Base-by-base conservation (phyloP, 2,329 filamentous ascomycete species). In the Cadophora luteo-olivacea region DNA sequence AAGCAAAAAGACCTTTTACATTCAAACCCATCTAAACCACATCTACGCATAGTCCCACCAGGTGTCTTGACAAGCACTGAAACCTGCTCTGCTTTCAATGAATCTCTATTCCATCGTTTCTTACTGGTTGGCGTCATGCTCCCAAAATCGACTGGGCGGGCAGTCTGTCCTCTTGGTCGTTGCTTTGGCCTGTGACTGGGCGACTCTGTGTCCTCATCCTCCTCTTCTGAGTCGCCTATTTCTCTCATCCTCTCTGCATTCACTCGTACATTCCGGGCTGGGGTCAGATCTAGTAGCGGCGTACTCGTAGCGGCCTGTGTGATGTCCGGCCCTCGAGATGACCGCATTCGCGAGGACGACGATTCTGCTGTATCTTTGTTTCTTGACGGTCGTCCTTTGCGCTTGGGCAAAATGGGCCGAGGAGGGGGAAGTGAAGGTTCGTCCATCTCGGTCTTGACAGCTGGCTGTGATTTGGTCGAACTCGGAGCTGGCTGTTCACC, bases 1-100 rank as follows among this genome's bases (percentile, higher is more conserved):
- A 90, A 88, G 77, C 88, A 90, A 78, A 89, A 89, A 69, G 86
- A 83, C 65, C 84, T 81, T 3, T 83, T 83, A 69, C 87, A 90
- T 19, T 78, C 79, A 75, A 85, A 89, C 14, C 85, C 87, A 71
- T 83, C 82, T 70, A 85, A 79, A 3, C 87, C 87, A 68, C 88
- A 90, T 16, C 80, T 80, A 63, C 84, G 80, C 72, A 81, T 72
- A 16, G 83, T 82, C 0, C 86, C 86, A 1, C 85, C 82, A 0
- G 85, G 85, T 11, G 85, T 87, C 71, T 79, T 79, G 82, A 75
- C 67, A 48, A 74, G 65, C 9, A 70, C 65, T 0, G 67, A 58
- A 11, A 70, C 70, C 36, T 68, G 57, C 55, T 70, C 65, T 24
- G 57, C 58, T 45, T 68, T 70, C 49, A 68, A 61, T 6, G 9